Evolutionary conservation across 192 early-diverging fungal genomes (phyloP), one percentile per base, ranked within the genome.

Genomic region (Radiomyces spectabilis): DNA sequence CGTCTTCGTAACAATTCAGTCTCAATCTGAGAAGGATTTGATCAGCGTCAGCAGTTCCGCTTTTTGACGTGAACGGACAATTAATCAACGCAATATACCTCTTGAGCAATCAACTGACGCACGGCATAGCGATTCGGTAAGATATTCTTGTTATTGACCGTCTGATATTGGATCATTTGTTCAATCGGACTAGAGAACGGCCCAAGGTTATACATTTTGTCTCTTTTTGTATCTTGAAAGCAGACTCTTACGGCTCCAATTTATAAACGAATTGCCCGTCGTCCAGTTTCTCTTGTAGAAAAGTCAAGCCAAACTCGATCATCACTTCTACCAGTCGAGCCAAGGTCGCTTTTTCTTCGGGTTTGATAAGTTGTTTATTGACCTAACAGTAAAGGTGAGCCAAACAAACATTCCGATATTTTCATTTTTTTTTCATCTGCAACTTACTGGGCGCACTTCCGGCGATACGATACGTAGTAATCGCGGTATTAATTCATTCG

Each of bases 381-480:
- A 76, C 79, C 80, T 83, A 46, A 13, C n/a, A n/a, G n/a, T n/a
- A n/a, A n/a, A n/a, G n/a, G n/a, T n/a, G 18, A 24, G 30, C 56
- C 35, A 39, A 16, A 49, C 53, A 55, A 62, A 75, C 16, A 64
- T 53, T 38, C 63, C 51, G 5, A 67, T 62, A 44, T 38, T 45
- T 35, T 48, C 34, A 26, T 71, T 58, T 24, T 65, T 61, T 15
- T 50, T 34, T 22, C 34, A 37, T 63, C 67, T 66, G 35, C 63
- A 56, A 69, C 80, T 81, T 29, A 89, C 83, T 2, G 83, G 76
- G 27, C 73, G 51, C 56, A 95, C 46, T 32, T 85, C 75, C 12
- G 93, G 91, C 3, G 88, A 85, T 19, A 96, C 49, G 16, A 98
- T 93, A 5, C 75, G 72, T 44, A 91, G 13, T 6, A 98, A 69